These are phyloP conservation scores for Miscanthus lutarioriparius DNA, from an alignment of 176 grass and related monocot species.

Conservation along the genomic window DNA sequence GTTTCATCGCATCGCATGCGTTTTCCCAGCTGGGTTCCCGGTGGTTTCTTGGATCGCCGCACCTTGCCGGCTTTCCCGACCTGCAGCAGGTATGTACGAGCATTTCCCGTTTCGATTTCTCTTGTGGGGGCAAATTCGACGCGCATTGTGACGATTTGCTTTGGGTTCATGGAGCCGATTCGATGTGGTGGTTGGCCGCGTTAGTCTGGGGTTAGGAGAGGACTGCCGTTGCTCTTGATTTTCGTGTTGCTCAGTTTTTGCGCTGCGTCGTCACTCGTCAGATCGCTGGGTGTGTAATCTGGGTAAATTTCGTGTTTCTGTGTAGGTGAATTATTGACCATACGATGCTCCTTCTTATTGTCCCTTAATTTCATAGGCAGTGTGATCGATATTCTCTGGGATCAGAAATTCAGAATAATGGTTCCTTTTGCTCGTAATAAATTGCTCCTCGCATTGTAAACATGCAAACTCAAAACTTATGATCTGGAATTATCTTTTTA, in stretches of 20 bases:
- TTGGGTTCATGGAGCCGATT: background rate
- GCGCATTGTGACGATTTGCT: background rate
- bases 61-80: background rate
- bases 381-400: background rate
- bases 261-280: background rate
- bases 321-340: background rate
- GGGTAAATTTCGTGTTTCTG: background rate
- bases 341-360: background rate
- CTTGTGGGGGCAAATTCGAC: background rate
- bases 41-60: constrained; percentile 30
- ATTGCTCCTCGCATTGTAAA: background rate
- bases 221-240: background rate
- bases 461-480: background rate
- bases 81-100: background rate
- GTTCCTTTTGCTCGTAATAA: background rate
- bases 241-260: background rate
- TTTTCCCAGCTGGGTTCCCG: background rate
- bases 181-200: background rate
- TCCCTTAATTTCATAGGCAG: background rate
- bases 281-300: background rate
- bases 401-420: background rate
- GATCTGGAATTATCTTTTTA: background rate
- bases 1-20: constrained; percentile 11
- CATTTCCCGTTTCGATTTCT: background rate
- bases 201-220: background rate